Percentiles rank a stretch among this genome's conserved stretches.
Conservation (phyloP, 768 basidiomycete genomes). For the Mycena crocata region DNA sequence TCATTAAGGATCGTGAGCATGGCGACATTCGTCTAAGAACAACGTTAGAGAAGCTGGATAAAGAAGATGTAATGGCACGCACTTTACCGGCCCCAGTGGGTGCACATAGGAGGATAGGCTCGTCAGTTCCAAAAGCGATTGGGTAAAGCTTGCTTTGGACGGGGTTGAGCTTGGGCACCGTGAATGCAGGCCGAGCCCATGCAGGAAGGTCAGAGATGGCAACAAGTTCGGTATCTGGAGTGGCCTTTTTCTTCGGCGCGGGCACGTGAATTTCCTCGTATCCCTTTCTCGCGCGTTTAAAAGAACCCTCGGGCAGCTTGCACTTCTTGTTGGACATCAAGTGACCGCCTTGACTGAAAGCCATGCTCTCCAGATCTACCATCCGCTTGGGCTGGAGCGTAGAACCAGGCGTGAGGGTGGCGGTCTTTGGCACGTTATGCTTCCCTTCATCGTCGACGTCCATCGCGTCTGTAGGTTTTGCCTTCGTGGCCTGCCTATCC, state of each 20-base stretch:
- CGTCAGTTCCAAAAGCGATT: conserved; percentile 93
- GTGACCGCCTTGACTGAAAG: conserved; percentile 96
- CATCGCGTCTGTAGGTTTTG: conserved; percentile 70
- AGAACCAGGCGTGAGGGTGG: conserved; percentile 88
- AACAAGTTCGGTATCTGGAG: conserved; percentile 74
- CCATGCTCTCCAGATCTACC: conserved; percentile 92
- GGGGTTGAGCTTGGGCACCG: conserved; percentile 84
- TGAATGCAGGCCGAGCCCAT: conserved; percentile 92
- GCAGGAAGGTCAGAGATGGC: conserved; percentile 78
- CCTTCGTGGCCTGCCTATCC: conserved; percentile 71
- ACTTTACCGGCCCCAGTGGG: conserved; percentile 99
- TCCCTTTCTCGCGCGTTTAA: conserved; percentile 96
- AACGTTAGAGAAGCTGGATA: background rate
- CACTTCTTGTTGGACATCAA: conserved; percentile 99
- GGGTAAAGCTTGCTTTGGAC: conserved; percentile 95
- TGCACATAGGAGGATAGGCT: conserved; percentile 95
- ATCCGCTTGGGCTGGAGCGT: conserved; percentile 86
- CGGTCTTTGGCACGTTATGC: conserved; percentile 78
- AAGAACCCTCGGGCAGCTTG: conserved; percentile 96
- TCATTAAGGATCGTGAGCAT: conserved; percentile 95
- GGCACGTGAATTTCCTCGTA: conserved; percentile 99
- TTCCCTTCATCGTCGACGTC: conserved; percentile 74
- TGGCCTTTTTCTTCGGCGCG: conserved; percentile 83
- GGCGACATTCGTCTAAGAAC: conserved; percentile 92
- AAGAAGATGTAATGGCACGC: conserved; percentile 38